phyloP scores from a whole-genome alignment of 495 filamentous ascomycete species.

The Annulohypoxylon moriforme region DNA sequence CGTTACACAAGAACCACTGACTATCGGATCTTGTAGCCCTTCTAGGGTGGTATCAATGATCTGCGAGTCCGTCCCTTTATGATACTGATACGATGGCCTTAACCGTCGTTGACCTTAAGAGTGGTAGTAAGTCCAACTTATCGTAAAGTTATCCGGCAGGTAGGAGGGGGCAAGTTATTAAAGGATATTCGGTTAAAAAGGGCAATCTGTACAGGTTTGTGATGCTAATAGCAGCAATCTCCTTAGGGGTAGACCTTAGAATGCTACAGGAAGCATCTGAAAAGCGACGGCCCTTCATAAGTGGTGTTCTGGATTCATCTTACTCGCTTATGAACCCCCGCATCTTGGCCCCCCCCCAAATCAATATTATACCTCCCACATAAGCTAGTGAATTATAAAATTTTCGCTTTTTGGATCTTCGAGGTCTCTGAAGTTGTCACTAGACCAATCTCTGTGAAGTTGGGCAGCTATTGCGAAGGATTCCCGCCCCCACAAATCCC shows the following conservation, averaged over 20 bases:
- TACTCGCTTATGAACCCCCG: slow-evolving; percentile 37
- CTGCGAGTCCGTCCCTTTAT: slow-evolving; percentile 8
- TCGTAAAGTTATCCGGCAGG: slow-evolving; percentile 1
- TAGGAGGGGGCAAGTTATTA: not conserved
- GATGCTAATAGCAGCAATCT: slow-evolving; percentile 3
- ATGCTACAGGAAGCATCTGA: slow-evolving; percentile 15
- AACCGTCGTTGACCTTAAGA: slow-evolving; percentile 28
- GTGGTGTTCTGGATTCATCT: slow-evolving; percentile 30
- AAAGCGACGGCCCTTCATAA: not conserved
- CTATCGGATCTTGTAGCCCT: slow-evolving; percentile 41
- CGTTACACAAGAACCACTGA: slow-evolving; percentile 41
- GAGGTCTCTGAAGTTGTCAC: slow-evolving; percentile 14
- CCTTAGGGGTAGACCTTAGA: slow-evolving; percentile 13
- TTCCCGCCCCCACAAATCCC: slow-evolving; percentile 48
- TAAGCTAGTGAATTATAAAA: slow-evolving; percentile 25
- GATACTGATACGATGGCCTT: slow-evolving; percentile 13
- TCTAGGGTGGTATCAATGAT: slow-evolving; percentile 39
- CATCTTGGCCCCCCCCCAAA: slow-evolving; percentile 30
- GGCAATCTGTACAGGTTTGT: not conserved
- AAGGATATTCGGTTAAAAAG: slow-evolving; percentile 19
- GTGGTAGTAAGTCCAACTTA: not conserved
- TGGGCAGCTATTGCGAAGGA: slow-evolving; percentile 45
- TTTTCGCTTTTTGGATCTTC: slow-evolving; percentile 12
- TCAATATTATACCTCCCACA: slow-evolving; percentile 17
- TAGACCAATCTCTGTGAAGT: slow-evolving; percentile 31